Conservation (phyloP, 495 filamentous ascomycete species). For the Lentithecium fluviatile region DNA sequence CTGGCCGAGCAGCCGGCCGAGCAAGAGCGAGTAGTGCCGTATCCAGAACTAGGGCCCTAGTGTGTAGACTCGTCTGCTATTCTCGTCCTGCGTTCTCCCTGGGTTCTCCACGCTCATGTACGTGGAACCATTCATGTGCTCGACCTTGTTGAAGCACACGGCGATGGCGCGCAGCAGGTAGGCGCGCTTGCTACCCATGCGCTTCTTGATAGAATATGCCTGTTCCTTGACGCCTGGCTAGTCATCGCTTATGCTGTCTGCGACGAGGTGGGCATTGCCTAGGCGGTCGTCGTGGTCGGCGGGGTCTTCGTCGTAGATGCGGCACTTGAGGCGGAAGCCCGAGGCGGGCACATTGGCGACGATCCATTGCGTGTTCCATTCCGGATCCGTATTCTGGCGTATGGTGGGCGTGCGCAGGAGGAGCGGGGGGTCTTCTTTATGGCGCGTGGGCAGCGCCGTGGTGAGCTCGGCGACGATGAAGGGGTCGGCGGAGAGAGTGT, state of each 20-base stretch:
- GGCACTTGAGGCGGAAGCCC: conserved; percentile 76
- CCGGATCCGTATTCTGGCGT: conserved; percentile 65
- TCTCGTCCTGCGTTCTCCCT: conserved; percentile 66
- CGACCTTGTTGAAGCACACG: conserved; percentile 53
- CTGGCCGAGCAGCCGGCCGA: conserved; percentile 75
- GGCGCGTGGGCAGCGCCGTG: conserved; percentile 62
- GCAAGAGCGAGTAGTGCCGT: conserved; percentile 83
- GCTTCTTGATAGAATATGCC: conserved; percentile 72
- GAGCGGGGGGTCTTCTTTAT: conserved; percentile 75
- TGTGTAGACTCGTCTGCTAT: conserved; percentile 76
- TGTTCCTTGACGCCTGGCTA: conserved; percentile 67
- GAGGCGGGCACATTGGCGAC: conserved; percentile 77
- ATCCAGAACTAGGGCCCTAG: conserved; percentile 73
- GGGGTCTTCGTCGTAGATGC: conserved; percentile 85
- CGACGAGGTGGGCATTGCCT: conserved; percentile 72
- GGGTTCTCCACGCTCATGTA: conserved; percentile 70
- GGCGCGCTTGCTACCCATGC: conserved; percentile 79
- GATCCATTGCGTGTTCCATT: conserved; percentile 83
- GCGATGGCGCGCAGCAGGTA: conserved; percentile 68
- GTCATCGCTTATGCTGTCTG: conserved; percentile 55
- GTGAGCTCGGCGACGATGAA: conserved; percentile 72
- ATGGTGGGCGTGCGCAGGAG: conserved; percentile 75
- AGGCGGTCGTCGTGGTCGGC: conserved; percentile 84
- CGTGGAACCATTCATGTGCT: conserved; percentile 60
- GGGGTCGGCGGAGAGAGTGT: conserved; percentile 77